phyloP scores from a whole-genome alignment of 2,329 filamentous ascomycete species.

The Penicillium sp. region DNA sequence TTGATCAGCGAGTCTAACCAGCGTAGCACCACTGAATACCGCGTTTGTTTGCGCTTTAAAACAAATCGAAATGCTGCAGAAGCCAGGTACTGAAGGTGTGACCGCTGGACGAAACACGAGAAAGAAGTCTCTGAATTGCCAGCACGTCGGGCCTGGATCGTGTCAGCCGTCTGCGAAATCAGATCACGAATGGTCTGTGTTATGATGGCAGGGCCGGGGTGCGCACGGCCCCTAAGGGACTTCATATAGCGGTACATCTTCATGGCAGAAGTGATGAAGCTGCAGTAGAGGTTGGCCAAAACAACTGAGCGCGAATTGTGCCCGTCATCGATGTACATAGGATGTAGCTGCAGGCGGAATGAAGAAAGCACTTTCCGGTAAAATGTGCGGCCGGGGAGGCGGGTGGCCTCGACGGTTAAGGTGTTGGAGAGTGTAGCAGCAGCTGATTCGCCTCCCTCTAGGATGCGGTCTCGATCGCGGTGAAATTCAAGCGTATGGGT shows the following conservation, averaged over 20 bases:
- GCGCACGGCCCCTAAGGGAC: constrained; percentile 54
- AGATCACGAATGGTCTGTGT: constrained; percentile 65
- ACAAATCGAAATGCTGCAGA: constrained; percentile 68
- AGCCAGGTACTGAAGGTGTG: constrained; percentile 64
- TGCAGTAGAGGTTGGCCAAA: constrained; percentile 69
- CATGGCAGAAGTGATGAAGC: constrained; percentile 73
- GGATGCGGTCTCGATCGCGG: constrained; percentile 60
- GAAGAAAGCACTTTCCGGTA: constrained; percentile 70
- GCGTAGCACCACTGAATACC: constrained; percentile 60
- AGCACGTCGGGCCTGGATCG: constrained; percentile 56
- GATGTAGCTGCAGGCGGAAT: constrained; percentile 80
- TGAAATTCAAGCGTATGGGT: constrained; percentile 70
- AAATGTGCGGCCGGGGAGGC: constrained; percentile 72
- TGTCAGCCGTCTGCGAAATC: constrained; percentile 60
- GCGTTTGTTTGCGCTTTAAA: constrained; percentile 68
- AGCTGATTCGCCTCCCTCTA: constrained; percentile 51
- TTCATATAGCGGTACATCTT: constrained; percentile 64
- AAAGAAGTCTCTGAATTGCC: constrained; percentile 33
- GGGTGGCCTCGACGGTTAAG: constrained; percentile 74
- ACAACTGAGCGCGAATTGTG: constrained; percentile 72
- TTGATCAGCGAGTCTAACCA: constrained; percentile 62
- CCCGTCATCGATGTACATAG: constrained; percentile 52
- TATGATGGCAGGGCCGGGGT: constrained; percentile 60
- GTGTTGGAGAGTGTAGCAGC: constrained; percentile 62
- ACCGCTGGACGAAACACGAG: constrained; percentile 58